phyloP scores from a whole-genome alignment of 306 rosid species.

The Medicago lupulina region DNA sequence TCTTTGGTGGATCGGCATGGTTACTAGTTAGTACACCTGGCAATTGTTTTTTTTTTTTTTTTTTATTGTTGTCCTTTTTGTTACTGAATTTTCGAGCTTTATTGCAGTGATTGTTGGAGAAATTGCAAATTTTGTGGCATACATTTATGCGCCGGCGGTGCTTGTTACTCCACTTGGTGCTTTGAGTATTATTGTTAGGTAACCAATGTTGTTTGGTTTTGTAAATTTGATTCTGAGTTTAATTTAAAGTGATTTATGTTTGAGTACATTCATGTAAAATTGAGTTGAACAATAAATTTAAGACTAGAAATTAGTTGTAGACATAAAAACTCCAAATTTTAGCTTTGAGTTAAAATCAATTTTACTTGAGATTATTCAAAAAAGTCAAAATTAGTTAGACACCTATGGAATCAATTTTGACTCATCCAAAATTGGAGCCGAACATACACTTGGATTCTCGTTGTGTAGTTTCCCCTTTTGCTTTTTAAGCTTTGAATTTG shows the following conservation, averaged over 20 bases:
- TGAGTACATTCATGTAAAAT: not conserved
- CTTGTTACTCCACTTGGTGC: conserved; percentile 96
- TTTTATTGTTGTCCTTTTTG: not conserved
- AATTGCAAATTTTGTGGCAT: conserved; percentile 85
- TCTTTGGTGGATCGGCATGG: conserved; percentile 95
- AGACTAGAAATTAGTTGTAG: not conserved
- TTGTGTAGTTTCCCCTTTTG: not conserved
- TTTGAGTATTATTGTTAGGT: conserved; percentile 93
- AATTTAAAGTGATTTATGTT: not conserved
- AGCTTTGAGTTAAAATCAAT: not conserved
- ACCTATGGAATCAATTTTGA: not conserved
- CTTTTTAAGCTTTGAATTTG: not conserved
- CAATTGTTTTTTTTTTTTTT: not conserved
- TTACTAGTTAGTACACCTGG: conserved; percentile 62
- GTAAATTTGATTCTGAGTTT: not conserved
- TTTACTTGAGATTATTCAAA: not conserved
- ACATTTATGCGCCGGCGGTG: conserved; percentile 82
- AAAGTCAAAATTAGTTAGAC: not conserved
- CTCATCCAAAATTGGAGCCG: not conserved
- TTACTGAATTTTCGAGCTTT: conserved; percentile 6
- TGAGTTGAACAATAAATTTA: not conserved
- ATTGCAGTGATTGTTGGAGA: conserved; percentile 86
- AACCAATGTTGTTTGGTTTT: conserved; percentile 1
- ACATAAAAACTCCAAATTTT: not conserved
- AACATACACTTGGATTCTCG: not conserved